A percentile compares a stretch with the other conserved stretches of the same genome.
Conservation (phyloP, 257 asterid species). For the Salvia rosmarinus region DNA sequence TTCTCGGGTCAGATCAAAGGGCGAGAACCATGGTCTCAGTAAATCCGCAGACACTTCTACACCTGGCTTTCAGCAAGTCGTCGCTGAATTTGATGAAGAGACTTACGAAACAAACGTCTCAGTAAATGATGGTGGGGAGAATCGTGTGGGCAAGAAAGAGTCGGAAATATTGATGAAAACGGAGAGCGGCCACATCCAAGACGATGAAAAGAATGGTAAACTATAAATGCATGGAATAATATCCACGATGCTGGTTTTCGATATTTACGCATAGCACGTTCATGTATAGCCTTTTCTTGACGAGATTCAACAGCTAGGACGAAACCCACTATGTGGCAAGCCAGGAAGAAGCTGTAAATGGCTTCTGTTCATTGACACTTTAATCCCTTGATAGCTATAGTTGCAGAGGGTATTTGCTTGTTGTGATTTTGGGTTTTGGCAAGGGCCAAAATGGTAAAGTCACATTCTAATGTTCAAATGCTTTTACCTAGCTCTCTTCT, state of each 20-base stretch:
- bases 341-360: background rate
- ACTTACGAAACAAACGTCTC: constrained; percentile 14
- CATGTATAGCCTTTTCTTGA: background rate
- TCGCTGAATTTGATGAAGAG: constrained; percentile 21
- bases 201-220: constrained; percentile 18
- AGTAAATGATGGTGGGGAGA: constrained; percentile 16
- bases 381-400: constrained; percentile 7
- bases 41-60: constrained; percentile 34
- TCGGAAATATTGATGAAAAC: constrained; percentile 21
- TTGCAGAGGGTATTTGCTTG: background rate
- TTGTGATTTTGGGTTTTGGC: background rate
- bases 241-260: background rate
- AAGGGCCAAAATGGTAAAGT: constrained; percentile 18
- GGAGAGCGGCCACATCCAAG: constrained; percentile 20
- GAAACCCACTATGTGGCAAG: background rate
- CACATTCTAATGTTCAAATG: constrained; percentile 8
- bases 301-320: background rate
- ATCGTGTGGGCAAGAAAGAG: constrained; percentile 26
- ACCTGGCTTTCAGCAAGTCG: background rate
- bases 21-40: constrained; percentile 9
- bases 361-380: background rate
- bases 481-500: no score
- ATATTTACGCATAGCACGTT: background rate
- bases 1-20: constrained; percentile 40
- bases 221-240: background rate